Evolutionary conservation across 176 grass and related monocot species (phyloP).

Genomic region (Oryza rufipogon): DNA sequence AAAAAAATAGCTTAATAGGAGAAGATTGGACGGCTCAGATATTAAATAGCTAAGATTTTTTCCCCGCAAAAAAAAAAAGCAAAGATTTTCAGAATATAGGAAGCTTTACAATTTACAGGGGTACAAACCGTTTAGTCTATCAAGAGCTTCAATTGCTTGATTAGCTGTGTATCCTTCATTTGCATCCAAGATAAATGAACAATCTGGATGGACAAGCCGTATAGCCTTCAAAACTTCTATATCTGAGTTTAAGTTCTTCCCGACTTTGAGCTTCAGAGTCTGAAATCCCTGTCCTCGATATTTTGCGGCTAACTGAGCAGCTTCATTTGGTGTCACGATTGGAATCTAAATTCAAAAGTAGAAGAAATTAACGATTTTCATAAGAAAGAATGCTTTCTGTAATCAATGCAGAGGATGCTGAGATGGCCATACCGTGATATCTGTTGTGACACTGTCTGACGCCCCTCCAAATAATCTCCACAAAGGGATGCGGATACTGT

Average conservation of each 20-base stretch:
- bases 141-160: conserved; percentile 94
- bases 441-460: conserved; percentile 76
- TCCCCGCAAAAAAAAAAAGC: too few relatives aligned
- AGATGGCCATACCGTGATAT: conserved; percentile 73
- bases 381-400: not conserved
- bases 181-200: conserved; percentile 89
- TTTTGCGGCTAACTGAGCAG: conserved; percentile 81
- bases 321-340: conserved; percentile 86
- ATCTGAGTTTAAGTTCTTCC: conserved; percentile 86
- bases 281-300: conserved; percentile 80
- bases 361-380: not conserved
- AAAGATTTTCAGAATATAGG: conserved; percentile 7
- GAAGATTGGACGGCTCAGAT: not conserved
- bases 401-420: not conserved
- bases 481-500: conserved; percentile 81
- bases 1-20: not conserved
- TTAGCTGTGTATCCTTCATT: conserved; percentile 87
- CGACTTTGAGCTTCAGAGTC: conserved; percentile 89
- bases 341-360: conserved; percentile 64
- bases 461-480: conserved; percentile 95
- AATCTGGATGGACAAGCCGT: conserved; percentile 69
- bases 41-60: not conserved
- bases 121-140: conserved; percentile 80
- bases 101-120: not conserved
- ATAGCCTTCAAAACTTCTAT: conserved; percentile 86